Conservation (phyloP, 768 basidiomycete species). For the Pleurotus giganteus region DNA sequence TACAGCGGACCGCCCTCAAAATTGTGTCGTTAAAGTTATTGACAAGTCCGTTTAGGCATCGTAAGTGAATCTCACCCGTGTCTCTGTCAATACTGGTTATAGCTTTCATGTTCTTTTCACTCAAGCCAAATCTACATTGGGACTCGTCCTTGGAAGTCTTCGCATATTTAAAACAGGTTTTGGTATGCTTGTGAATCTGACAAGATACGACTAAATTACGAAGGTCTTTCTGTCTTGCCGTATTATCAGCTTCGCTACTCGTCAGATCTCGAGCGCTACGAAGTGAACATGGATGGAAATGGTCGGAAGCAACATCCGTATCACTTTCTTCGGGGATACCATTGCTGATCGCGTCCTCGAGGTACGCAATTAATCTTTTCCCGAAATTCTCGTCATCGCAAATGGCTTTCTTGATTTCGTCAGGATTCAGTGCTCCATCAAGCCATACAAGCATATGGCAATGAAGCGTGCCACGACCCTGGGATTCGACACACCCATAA, state of each 20-base stretch:
- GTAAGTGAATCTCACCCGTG: constrained; percentile 28
- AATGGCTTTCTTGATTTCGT: constrained; percentile 21
- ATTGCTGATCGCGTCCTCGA: constrained; percentile 26
- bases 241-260: neutral
- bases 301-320: constrained; percentile 2
- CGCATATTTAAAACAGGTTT: constrained; percentile 40
- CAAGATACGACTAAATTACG: constrained; percentile 22
- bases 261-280: neutral
- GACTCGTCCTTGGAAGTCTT: constrained; percentile 22
- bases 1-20: constrained; percentile 31
- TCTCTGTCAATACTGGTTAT: constrained; percentile 24
- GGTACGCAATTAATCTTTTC: constrained; percentile 14
- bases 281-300: constrained; percentile 19
- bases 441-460: constrained; percentile 42
- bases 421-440: constrained; percentile 28
- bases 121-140: constrained; percentile 30
- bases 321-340: constrained; percentile 16
- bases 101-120: constrained; percentile 15
- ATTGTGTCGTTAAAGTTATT: constrained; percentile 44
- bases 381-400: constrained; percentile 18
- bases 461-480: constrained; percentile 36
- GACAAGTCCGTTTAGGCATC: constrained; percentile 35
- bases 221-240: constrained; percentile 18
- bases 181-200: constrained; percentile 30
- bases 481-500: constrained; percentile 41